Evolutionary conservation across 495 filamentous ascomycete species (phyloP), one percentile per base, ranked within the genome.

Genomic region (Tirmania nivea): DNA sequence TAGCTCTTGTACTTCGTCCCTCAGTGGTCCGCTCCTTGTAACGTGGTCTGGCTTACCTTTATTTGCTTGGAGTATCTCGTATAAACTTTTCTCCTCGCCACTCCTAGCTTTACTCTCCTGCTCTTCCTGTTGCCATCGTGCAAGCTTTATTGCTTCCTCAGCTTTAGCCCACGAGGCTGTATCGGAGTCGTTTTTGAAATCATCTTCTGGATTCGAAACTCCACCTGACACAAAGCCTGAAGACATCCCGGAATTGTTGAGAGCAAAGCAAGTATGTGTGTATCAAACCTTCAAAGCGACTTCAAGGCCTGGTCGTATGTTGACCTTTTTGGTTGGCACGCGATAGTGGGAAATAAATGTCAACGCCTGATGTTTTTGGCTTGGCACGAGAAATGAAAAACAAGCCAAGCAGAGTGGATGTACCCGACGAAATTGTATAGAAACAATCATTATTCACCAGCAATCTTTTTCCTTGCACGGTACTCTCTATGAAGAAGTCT

Each of bases 171-270:
- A 96, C 65, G 77, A 77, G 60, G 83, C 79, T 70, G 47, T 73
- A 57, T 34, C 20, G 48, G 9, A 12, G 42, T 50, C 8, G 39
- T 45, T 19, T 45, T 14, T 45, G 39, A 45, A 45, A 45, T 45
- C 39, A 31, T 31, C 69, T 1, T 75, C 72, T 49, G 78, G 69
- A 57, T 84, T 76, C 60, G 79, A 76, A 2, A 81, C 83, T 39
- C 90, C 90, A 36, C 76, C 84, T 9, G 89, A 87, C 45, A 95
- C 79, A 69, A 97, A 97, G 45, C 89, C 84, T 11, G 86, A 92
- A 49, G 83, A 76, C 83, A 87, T 85, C 35, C 20, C 56, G 55
- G 19, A 34, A 20, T 37, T 36, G 49, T 39, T 14, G 34, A 17
- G 1, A 31, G 7, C 25, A 31, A 31, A 3, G 25, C 25, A 31